Percentiles rank a stretch among this genome's conserved stretches.
Evolutionary conservation across 1,284 basidiomycete genomes (phyloP).

Genomic region (Sporisorium reilianum): DNA sequence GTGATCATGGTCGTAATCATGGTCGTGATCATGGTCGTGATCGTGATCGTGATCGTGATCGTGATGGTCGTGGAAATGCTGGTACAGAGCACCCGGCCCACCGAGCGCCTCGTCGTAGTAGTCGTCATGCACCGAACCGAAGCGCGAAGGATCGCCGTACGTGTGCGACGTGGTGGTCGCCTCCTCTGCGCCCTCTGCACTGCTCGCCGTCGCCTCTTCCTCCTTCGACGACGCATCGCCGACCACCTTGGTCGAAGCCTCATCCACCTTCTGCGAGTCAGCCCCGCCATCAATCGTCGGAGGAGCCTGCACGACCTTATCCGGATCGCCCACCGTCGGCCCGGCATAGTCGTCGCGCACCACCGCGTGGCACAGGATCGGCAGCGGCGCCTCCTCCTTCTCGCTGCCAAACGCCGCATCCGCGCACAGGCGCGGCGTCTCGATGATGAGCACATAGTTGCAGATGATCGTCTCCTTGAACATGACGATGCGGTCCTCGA

Average conservation of each 20-base stretch:
- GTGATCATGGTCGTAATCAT: slow-evolving; percentile 7
- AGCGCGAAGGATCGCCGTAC: slow-evolving; percentile 44
- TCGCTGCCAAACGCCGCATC: slow-evolving; percentile 47
- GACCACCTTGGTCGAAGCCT: background rate
- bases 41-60: slow-evolving; percentile 11
- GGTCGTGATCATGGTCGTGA: background rate
- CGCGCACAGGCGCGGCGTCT: slow-evolving; percentile 46
- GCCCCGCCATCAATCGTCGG: slow-evolving; percentile 7
- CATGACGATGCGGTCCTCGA: slow-evolving; percentile 55
- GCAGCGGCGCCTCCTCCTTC: slow-evolving; percentile 40
- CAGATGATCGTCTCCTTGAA: slow-evolving; percentile 66
- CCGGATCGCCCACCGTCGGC: slow-evolving; percentile 30
- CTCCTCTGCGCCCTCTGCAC: background rate
- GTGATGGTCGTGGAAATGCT: slow-evolving; percentile 11
- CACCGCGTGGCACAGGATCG: slow-evolving; percentile 40
- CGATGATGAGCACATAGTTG: slow-evolving; percentile 60
- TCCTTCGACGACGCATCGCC: background rate
- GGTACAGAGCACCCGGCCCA: slow-evolving; percentile 26
- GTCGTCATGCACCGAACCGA: slow-evolving; percentile 47
- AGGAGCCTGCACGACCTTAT: slow-evolving; percentile 6
- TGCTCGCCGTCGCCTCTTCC: background rate
- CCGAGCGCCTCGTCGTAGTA: slow-evolving; percentile 47
- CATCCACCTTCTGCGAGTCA: background rate
- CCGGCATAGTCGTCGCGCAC: slow-evolving; percentile 39
- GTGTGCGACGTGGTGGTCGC: slow-evolving; percentile 34